A percentile compares a stretch with the other conserved stretches of the same genome.
phyloP scores from a whole-genome alignment of 2,329 filamentous ascomycete species.

The Thielaviopsis punctulata region DNA sequence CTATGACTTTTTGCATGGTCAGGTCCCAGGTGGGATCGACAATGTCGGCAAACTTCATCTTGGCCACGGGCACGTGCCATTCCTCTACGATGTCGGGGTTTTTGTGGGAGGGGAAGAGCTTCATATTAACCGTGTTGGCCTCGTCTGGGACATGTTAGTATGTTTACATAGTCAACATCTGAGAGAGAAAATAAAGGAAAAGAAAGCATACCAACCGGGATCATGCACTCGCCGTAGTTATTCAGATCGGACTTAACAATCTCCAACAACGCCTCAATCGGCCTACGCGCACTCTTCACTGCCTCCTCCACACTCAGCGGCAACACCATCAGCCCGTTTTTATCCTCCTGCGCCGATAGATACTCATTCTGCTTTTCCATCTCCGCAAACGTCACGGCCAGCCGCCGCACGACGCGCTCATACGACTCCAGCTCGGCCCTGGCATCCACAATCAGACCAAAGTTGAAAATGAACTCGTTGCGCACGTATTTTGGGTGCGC shows the following conservation, averaged over 20 bases:
- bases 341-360: constrained; percentile 41
- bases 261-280: constrained; percentile 71
- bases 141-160: constrained; percentile 42
- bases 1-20: constrained; percentile 62
- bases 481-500: constrained; percentile 66
- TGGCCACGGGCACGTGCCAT: constrained; percentile 78
- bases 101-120: constrained; percentile 72
- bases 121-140: constrained; percentile 89
- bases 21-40: constrained; percentile 57
- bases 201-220: constrained; percentile 58
- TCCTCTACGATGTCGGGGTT: constrained; percentile 61
- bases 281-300: constrained; percentile 26
- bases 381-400: constrained; percentile 71
- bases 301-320: constrained; percentile 15
- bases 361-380: constrained; percentile 87
- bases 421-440: constrained; percentile 57
- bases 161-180: neutral
- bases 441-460: constrained; percentile 61
- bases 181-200: neutral
- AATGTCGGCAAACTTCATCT: constrained; percentile 46
- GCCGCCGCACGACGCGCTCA: constrained; percentile 68
- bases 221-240: constrained; percentile 97
- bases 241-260: constrained; percentile 76
- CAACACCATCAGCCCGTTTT: constrained; percentile 20
- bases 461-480: constrained; percentile 98